Conservation (phyloP, 441 rosid genomes). For the Syzygium syzygioides region DNA sequence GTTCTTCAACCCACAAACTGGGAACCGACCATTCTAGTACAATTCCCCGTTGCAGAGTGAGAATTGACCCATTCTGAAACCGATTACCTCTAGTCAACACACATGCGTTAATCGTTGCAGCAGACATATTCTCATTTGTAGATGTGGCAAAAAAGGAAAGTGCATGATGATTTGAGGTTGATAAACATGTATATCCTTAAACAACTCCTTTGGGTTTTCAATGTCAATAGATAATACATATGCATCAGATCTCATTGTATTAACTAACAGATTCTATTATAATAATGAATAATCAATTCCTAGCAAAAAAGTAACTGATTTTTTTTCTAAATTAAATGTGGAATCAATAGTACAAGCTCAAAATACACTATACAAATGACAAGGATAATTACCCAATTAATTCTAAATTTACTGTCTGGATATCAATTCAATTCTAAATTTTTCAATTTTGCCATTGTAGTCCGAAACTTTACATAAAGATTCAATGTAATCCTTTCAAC, state of each 20-base stretch:
- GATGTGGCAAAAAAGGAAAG: background rate
- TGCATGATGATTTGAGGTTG: background rate
- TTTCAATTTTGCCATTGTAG: background rate
- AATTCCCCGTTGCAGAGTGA: no score
- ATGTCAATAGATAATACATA: background rate
- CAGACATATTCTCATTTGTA: background rate
- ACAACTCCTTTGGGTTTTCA: background rate
- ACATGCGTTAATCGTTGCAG: no score
- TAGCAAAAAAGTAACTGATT: background rate
- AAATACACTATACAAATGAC: background rate
- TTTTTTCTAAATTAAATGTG: background rate
- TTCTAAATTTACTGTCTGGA: background rate
- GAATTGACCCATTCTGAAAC: no score
- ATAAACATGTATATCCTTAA: background rate
- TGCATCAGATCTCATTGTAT: background rate
- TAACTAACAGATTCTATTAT: background rate
- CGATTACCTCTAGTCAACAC: no score
- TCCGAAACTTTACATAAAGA: background rate
- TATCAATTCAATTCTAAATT: no score
- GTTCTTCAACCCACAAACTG: no score
- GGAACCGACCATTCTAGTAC: no score
- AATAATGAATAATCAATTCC: background rate
- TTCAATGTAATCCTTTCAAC: background rate
- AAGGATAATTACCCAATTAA: background rate
- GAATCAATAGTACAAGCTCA: background rate